Base-by-base conservation (phyloP, 2,329 filamentous ascomycete genomes). In the Teratosphaeria nubilosa region DNA sequence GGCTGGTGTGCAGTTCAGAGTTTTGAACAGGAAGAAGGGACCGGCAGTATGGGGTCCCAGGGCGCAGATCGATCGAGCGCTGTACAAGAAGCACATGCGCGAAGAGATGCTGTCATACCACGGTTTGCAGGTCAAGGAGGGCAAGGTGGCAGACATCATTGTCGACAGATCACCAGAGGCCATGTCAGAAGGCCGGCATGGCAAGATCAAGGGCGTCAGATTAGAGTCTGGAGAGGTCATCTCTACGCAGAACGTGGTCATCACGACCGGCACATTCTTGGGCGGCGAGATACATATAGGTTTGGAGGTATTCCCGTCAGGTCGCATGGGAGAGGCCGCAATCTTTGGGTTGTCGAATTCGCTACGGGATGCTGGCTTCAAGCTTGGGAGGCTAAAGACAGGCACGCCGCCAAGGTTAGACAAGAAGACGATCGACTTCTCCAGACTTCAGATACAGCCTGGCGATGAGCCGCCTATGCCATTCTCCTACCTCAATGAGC, bases 21-120 rank as follows among this genome's bases (percentile, higher is more conserved):
- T 95, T 20, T 74, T 99, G 68, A 99, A 99, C 73, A 80, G 84
- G 55, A 88, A 83, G 63, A 97, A 97, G 70, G 94, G 94, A 0
- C 90, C 92, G 5, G 94, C 94, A 2, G 94, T 99, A 27, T 99
- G 94, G 94, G 94, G 94, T 11, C 94, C 94, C 0, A 82, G 94
- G 56, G 94, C 94, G 53, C 94, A 99, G 78, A 97, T 99, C 72
- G 94, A 99, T 73, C 84, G 94, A 60, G 82, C 82, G 60, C 76
- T 99, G 45, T 99, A 97, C 76, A 87, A 91, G 75, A 86, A 84
- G 68, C 82, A 96, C 70, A 97, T 99, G 94, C 84, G 83, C 60
- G 87, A 90, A 67, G 91, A 96, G 76, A 83, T 99, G 65, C 76
- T 84, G 62, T 75, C 78, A 3, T 96, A 95, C 63, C 81, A 85